Base-by-base conservation (phyloP, 306 rosid genomes). In the Phaseolus lunatus region DNA sequence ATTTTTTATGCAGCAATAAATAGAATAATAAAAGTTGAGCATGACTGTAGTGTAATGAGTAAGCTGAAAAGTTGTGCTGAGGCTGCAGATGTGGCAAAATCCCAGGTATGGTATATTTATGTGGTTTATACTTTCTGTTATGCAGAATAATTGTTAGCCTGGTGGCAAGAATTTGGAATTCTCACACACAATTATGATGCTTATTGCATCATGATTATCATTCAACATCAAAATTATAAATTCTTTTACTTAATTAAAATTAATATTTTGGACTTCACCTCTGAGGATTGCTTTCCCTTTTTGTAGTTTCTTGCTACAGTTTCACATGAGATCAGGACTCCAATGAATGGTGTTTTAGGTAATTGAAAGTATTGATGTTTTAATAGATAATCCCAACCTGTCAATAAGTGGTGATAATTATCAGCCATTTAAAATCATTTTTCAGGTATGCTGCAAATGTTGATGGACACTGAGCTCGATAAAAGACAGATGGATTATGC, bases 281-380 rank as follows among this genome's bases (percentile, higher is more conserved):
- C 8, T 2, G 22, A 69, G 65, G 79, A 37, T 61, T 75, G 67
- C 47, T 78, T 77, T 83, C 56, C 58, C 67, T 58, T 57, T 78
- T 66, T 89, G 88, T 74, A 94, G 97, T 92, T 95, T 87, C 92
- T 95, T 83, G 98, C 97, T 6, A 95, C 97, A 19, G 98, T 95
- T 82, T 95, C 98, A 72, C 98, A 95, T 9, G 97, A 95, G 94
- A 95, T 95, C 85, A 86, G 98, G 88, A 95, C 98, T 84, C 98
- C 97, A 77, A 92, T 92, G 98, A 95, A 89, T 78, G 97, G 98
- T 70, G 97, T 92, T 78, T 89, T 95, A 92, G 98, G 98, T 94
- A 79, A 67, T 53, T 37, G 39, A 66, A 29, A 67, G 58, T 76
- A 78, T 73, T 79, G 66, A 14, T 76, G 39, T 73, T 79, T 56